A percentile compares a stretch with the other conserved stretches of the same genome.
These are phyloP conservation scores for Xylariaceae sp. DNA, from an alignment of 2,329 filamentous ascomycete genomes.

Conservation along the genomic window DNA sequence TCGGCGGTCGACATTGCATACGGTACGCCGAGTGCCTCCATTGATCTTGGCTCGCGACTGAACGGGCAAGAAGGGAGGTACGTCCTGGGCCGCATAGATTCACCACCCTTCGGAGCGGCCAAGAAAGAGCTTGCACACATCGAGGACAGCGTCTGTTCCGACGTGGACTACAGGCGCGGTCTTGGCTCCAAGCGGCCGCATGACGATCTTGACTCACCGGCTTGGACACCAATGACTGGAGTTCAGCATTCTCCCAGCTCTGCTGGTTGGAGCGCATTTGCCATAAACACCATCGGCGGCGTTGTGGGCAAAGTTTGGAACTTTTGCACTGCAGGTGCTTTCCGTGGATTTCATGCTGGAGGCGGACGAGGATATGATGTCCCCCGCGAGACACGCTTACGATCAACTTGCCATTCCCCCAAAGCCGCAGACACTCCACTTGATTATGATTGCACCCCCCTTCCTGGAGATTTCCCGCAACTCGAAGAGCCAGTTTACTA, in stretches of 20 bases:
- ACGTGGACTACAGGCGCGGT: constrained; percentile 53
- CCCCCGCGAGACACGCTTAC: constrained; percentile 23
- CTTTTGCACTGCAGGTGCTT: constrained; percentile 73
- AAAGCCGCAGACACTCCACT: constrained; percentile 29
- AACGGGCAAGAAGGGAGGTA: constrained; percentile 38
- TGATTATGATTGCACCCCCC: constrained; percentile 14
- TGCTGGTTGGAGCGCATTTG: constrained; percentile 55
- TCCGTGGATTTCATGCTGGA: constrained; percentile 83
- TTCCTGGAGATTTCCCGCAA: constrained; percentile 33
- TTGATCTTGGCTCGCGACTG: constrained; percentile 15
- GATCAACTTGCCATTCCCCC: constrained; percentile 14
- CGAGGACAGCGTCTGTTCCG: constrained; percentile 56
- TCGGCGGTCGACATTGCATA: constrained; percentile 22
- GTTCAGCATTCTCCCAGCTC: constrained; percentile 20
- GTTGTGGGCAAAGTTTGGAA: constrained; percentile 78
- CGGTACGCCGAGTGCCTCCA: constrained; percentile 26
- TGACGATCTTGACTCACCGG: constrained; percentile 37
- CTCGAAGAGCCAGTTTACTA: constrained; percentile 34
- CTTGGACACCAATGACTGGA: constrained; percentile 25
- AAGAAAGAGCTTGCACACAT: constrained; percentile 33
- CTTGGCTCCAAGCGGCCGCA: constrained; percentile 47
- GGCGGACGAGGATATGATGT: constrained; percentile 71
- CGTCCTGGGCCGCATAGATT: constrained; percentile 53
- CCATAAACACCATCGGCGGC: constrained; percentile 62
- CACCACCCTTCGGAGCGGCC: constrained; percentile 36